Conservation (phyloP, 208 protist species). For the Balamuthia mandrillaris region DNA sequence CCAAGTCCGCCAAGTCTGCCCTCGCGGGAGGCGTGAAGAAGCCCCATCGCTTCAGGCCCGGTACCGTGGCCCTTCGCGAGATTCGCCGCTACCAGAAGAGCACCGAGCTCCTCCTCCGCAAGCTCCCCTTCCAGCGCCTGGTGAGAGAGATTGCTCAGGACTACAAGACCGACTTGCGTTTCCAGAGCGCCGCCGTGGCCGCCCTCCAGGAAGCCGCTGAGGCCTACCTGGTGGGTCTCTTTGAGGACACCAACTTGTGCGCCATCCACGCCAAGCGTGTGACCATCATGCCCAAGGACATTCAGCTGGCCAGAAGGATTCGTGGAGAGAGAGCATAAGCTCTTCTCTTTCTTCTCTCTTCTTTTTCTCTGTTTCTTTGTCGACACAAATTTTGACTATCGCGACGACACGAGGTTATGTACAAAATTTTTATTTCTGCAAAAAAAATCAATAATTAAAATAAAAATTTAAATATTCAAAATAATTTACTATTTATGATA, state of each 20-base stretch:
- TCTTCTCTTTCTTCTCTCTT: too few relatives aligned
- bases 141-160: constrained; percentile 97
- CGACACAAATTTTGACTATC: too few relatives aligned
- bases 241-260: constrained; percentile 84
- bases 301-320: constrained; percentile 96
- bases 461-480: too few relatives aligned
- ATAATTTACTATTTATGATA: too few relatives aligned
- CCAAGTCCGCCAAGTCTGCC: constrained; percentile 85
- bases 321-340: constrained; percentile 86
- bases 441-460: too few relatives aligned
- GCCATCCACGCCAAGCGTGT: constrained; percentile 91
- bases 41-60: constrained; percentile 94
- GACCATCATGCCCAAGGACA: constrained; percentile 98
- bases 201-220: constrained; percentile 94
- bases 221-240: constrained; percentile 78
- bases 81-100: constrained; percentile 97
- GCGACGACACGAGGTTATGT: too few relatives aligned
- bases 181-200: constrained; percentile 83
- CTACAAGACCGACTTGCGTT: constrained; percentile 87
- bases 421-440: too few relatives aligned
- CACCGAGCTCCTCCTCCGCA: constrained; percentile 95
- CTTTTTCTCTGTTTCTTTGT: too few relatives aligned
- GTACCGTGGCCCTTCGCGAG: constrained; percentile 97
- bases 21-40: constrained; percentile 86
- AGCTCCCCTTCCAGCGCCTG: constrained; percentile 97